Conservation (phyloP, 179 eudicot genomes). For the Vitellaria paradoxa region DNA sequence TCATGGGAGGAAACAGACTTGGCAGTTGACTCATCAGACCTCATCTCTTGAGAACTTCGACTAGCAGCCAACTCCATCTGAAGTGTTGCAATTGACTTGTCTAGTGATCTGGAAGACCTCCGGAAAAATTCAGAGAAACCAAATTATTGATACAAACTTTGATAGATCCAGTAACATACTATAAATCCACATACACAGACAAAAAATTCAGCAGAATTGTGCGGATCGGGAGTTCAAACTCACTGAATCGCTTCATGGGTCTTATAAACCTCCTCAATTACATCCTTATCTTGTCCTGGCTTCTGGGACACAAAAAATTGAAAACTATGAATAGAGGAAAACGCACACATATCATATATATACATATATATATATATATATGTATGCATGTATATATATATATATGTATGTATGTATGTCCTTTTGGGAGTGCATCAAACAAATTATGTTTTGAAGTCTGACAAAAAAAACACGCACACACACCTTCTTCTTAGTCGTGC, state of each 20-base stretch:
- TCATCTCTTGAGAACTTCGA: constrained; percentile 46
- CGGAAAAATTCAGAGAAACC: constrained; percentile 8
- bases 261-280: constrained; percentile 73
- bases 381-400: not conserved
- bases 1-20: constrained; percentile 22
- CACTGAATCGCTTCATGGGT: constrained; percentile 87
- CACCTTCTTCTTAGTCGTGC: constrained; percentile 45
- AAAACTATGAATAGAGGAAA: not conserved
- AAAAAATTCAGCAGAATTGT: not conserved
- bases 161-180: not conserved
- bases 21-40: constrained; percentile 26
- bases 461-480: not conserved
- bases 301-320: constrained; percentile 27
- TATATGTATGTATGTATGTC: too few species aligned
- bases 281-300: constrained; percentile 51
- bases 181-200: not conserved
- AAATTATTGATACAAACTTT: constrained; percentile 7
- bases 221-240: constrained; percentile 27
- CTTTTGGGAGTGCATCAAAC: not conserved
- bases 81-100: constrained; percentile 76
- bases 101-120: constrained; percentile 58
- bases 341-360: not conserved
- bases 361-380: too few species aligned
- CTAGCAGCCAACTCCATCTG: constrained; percentile 80
- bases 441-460: not conserved